Conservation (phyloP, 2,329 filamentous ascomycete species). For the Penicillium verrucosum region DNA sequence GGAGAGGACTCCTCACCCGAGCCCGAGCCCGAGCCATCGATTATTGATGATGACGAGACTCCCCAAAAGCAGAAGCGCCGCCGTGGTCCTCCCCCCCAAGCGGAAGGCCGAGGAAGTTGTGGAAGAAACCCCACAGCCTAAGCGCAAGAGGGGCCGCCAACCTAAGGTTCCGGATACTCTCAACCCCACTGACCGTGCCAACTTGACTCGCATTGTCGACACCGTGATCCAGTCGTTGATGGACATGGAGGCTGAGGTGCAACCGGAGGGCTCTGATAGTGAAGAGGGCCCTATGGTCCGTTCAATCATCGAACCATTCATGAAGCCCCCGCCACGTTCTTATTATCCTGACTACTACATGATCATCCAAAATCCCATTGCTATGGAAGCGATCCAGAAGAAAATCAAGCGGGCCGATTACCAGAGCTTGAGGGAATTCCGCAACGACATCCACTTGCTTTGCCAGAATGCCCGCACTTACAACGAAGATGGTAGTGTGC, state of each 20-base stretch:
- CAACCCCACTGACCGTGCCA: constrained; percentile 64
- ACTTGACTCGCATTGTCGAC: constrained; percentile 77
- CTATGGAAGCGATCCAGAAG: constrained; percentile 90
- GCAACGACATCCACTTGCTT: constrained; percentile 76
- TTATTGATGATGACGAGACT: constrained; percentile 79
- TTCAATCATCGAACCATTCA: constrained; percentile 87
- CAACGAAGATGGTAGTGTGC: constrained; percentile 90
- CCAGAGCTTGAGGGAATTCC: constrained; percentile 72
- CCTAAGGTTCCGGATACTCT: constrained; percentile 67
- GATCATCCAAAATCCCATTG: constrained; percentile 87
- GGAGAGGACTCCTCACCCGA: constrained; percentile 63
- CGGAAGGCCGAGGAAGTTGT: constrained; percentile 78
- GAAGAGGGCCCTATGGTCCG: constrained; percentile 61
- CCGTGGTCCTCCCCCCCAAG: constrained; percentile 73
- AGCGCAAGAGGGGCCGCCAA: constrained; percentile 72
- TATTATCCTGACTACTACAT: constrained; percentile 94
- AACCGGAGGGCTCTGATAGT: constrained; percentile 50
- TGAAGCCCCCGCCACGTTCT: constrained; percentile 83
- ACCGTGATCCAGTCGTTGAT: constrained; percentile 76
- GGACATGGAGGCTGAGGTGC: constrained; percentile 73
- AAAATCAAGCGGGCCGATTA: constrained; percentile 98
- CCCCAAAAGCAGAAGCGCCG: constrained; percentile 74
- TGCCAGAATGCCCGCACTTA: constrained; percentile 91
- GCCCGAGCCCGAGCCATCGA: constrained; percentile 66
- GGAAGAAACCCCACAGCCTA: constrained; percentile 72